phyloP scores from a whole-genome alignment of 805 yeast genomes.

The Babjeviella inositovora region DNA sequence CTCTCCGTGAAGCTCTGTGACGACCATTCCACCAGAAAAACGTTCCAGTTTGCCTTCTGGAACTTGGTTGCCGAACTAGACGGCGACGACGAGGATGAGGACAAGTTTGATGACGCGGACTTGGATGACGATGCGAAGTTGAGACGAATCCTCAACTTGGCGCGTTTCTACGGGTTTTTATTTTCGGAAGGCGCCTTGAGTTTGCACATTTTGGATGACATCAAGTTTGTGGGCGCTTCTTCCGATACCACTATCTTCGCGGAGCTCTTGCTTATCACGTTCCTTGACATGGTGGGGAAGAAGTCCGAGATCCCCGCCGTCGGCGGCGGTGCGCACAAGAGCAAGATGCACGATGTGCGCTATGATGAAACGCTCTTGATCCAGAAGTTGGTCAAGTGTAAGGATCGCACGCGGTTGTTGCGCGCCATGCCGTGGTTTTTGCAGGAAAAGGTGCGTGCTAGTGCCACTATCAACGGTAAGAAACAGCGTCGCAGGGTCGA shows the following conservation, averaged over 20 bases:
- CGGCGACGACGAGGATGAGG: constrained; percentile 25
- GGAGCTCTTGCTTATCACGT: constrained; percentile 56
- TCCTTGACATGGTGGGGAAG: constrained; percentile 50
- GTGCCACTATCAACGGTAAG: constrained; percentile 33
- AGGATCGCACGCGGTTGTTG: constrained; percentile 38
- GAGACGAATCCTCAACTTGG: constrained; percentile 51
- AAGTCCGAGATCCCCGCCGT: constrained; percentile 32
- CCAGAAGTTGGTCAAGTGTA: constrained; percentile 34
- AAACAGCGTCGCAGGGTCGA: constrained; percentile 38
- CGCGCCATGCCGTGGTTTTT: constrained; percentile 56
- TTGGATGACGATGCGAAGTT: constrained; percentile 38
- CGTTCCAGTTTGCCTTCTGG: constrained; percentile 86
- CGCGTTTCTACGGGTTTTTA: constrained; percentile 65
- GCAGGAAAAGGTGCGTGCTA: constrained; percentile 22
- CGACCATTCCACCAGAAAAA: constrained; percentile 58
- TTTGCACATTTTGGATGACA: constrained; percentile 54
- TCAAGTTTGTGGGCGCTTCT: constrained; percentile 54
- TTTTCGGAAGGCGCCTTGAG: constrained; percentile 63
- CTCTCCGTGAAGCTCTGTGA: constrained; percentile 68
- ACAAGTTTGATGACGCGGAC: constrained; percentile 22
- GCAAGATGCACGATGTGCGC: constrained; percentile 7
- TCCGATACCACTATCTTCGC: constrained; percentile 50
- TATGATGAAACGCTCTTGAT: constrained; percentile 32
- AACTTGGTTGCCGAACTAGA: constrained; percentile 66
- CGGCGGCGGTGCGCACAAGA: constrained; percentile 20